phyloP scores from a whole-genome alignment of 2,329 filamentous ascomycete species.

The Rugonectria rugulosa region DNA sequence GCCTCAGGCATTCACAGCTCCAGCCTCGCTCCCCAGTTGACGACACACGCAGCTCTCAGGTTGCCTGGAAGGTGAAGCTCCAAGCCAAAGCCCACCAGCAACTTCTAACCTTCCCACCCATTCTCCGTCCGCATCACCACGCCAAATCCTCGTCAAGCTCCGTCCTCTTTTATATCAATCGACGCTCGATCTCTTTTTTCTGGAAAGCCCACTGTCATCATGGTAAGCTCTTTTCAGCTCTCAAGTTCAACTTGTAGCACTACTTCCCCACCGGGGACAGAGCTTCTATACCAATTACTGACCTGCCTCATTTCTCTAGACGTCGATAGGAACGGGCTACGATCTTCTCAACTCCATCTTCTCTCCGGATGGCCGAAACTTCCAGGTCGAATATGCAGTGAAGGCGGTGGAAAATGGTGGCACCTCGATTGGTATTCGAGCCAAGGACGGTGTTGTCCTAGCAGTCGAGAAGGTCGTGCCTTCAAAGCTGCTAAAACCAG shows the following conservation, averaged over 20 bases:
- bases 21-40: slow-evolving; percentile 36
- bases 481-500: slow-evolving; percentile 93
- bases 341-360: slow-evolving; percentile 99
- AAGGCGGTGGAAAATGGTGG: slow-evolving; percentile 99
- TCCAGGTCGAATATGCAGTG: slow-evolving; percentile 98
- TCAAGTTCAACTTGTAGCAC: slow-evolving; percentile 13
- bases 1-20: slow-evolving; percentile 42
- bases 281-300: slow-evolving; percentile 34
- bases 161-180: slow-evolving; percentile 12
- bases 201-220: slow-evolving; percentile 39
- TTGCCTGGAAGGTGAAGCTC: slow-evolving; percentile 52
- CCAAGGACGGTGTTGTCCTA: slow-evolving; percentile 95
- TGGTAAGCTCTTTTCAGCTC: slow-evolving; percentile 40
- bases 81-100: slow-evolving; percentile 38
- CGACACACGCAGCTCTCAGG: slow-evolving; percentile 52
- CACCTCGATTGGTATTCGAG: slow-evolving; percentile 94
- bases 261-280: slow-evolving; percentile 25
- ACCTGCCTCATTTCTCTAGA: slow-evolving; percentile 62
- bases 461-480: slow-evolving; percentile 96
- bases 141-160: slow-evolving; percentile 17
- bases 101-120: slow-evolving; percentile 28
- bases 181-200: not conserved
- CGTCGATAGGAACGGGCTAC: slow-evolving; percentile 99
- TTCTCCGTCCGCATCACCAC: slow-evolving; percentile 27
- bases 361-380: slow-evolving; percentile 98